phyloP scores from a whole-genome alignment of 148 eudicot genomes.

The Rhododendron henanense region DNA sequence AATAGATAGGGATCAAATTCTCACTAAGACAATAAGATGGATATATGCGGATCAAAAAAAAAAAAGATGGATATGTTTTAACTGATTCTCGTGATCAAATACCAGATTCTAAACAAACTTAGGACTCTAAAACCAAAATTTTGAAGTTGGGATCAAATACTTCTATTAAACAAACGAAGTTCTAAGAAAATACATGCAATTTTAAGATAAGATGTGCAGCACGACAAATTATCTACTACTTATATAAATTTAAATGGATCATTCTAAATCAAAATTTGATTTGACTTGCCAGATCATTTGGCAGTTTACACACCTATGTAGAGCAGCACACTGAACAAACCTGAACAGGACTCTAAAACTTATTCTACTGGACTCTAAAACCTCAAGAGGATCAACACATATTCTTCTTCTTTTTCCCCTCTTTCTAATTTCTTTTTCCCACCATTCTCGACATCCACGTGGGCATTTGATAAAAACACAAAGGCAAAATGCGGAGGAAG shows the following conservation, averaged over 20 bases:
- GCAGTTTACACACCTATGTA: neutral
- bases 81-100: neutral
- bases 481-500: neutral
- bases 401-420: neutral
- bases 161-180: neutral
- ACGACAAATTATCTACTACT: neutral
- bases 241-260: neutral
- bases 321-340: neutral
- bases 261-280: neutral
- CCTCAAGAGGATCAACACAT: neutral
- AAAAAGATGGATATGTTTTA: neutral
- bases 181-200: neutral
- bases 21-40: neutral
- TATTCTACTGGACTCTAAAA: neutral
- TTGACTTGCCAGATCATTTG: neutral
- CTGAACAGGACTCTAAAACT: neutral
- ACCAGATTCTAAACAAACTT: neutral
- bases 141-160: neutral
- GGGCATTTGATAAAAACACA: neutral
- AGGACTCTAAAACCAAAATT: neutral
- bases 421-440: neutral
- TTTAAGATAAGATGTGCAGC: neutral
- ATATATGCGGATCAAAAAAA: neutral
- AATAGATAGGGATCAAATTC: neutral
- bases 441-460: neutral